phyloP scores from a whole-genome alignment of 768 basidiomycete genomes.

The Rhodotorula sphaerocarpa region DNA sequence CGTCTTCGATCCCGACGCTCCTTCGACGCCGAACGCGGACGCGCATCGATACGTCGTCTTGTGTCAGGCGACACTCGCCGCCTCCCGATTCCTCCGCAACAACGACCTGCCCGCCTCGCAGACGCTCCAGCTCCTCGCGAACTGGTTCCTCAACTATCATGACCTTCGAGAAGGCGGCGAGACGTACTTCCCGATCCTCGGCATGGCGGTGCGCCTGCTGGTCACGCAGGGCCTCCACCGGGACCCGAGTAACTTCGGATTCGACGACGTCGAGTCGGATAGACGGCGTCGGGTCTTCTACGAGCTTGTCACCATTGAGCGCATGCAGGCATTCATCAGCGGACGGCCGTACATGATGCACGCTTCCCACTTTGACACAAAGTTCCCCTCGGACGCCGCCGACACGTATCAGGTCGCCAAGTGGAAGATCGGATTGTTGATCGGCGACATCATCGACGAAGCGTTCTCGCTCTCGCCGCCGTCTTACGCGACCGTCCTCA shows the following conservation, averaged over 20 bases:
- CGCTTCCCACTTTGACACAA: conserved; percentile 19
- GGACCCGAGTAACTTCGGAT: conserved; percentile 12
- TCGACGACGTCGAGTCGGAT: conserved; percentile 22
- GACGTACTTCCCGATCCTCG: conserved; percentile 18
- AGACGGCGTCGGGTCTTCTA: conserved; percentile 18
- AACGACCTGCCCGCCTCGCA: conserved; percentile 56
- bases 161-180: conserved; percentile 22
- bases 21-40: conserved; percentile 49
- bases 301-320: conserved; percentile 21
- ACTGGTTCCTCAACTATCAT: conserved; percentile 27
- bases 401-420: conserved; percentile 11
- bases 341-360: conserved; percentile 19
- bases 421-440: conserved; percentile 23
- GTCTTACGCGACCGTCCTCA: conserved; percentile 22
- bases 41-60: conserved; percentile 52
- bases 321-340: conserved; percentile 19
- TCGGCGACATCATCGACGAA: conserved; percentile 22
- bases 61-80: conserved; percentile 25
- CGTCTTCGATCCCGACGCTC: conserved; percentile 53
- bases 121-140: conserved; percentile 39
- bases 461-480: conserved; percentile 25
- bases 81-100: conserved; percentile 46
- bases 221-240: conserved; percentile 25
- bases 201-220: conserved; percentile 10
- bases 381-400: conserved; percentile 10